A percentile compares a stretch with the other conserved stretches of the same genome.
Conservation (phyloP, 169 alveolate species). For the Plasmodium gonderi region DNA sequence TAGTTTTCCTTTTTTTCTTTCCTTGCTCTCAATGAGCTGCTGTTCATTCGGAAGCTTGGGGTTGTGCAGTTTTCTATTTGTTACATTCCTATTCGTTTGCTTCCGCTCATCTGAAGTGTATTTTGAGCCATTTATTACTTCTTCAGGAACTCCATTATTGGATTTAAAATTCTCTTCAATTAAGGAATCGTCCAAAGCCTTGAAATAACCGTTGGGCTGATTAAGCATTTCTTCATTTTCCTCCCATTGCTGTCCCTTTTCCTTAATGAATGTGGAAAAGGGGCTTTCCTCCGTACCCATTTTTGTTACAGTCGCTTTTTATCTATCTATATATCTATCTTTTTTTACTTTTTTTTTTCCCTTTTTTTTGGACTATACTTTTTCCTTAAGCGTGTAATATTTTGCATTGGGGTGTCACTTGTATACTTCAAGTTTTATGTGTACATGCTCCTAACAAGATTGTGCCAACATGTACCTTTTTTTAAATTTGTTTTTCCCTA, state of each 20-base stretch:
- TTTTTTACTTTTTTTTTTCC: background rate
- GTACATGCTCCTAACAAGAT: background rate
- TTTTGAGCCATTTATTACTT: background rate
- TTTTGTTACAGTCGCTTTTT: background rate
- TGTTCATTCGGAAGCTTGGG: background rate
- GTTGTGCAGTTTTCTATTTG: background rate
- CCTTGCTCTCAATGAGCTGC: background rate
- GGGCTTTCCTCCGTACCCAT: background rate
- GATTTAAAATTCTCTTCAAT: background rate
- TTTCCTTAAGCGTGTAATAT: background rate
- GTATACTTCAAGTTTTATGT: background rate
- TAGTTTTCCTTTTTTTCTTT: background rate
- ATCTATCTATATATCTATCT: background rate
- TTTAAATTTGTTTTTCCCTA: too few relatives aligned
- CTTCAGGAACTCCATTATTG: background rate
- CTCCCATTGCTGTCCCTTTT: background rate
- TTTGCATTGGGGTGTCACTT: background rate
- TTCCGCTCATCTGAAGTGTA: background rate
- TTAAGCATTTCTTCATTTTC: background rate
- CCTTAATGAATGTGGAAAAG: background rate
- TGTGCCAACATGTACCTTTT: background rate
- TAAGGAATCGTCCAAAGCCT: background rate
- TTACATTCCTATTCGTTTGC: background rate
- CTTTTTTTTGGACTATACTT: background rate
- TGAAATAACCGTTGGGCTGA: background rate